Conservation (phyloP, 345 rosid species). For the Alliaria petiolata region DNA sequence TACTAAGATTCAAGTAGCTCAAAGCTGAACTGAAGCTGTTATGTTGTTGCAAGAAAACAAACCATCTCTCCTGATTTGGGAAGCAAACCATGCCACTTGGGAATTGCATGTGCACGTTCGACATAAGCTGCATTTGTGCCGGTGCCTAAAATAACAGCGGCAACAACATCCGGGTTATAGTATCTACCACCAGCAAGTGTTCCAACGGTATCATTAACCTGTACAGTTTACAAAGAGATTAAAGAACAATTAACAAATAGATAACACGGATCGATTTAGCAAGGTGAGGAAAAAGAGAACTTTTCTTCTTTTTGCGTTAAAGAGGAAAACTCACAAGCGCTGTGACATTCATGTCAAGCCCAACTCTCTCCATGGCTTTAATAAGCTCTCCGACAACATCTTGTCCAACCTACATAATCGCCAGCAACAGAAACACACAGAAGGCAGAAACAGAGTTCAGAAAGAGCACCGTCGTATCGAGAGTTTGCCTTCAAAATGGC, state of each 20-base stretch:
- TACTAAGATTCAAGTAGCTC: background rate
- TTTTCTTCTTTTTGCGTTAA: no score
- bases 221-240: no score
- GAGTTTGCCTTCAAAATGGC: no score
- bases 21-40: background rate
- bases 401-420: slow-evolving; percentile 59
- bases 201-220: slow-evolving; percentile 96
- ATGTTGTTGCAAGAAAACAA: slow-evolving; percentile 16
- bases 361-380: slow-evolving; percentile 75
- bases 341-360: slow-evolving; percentile 80
- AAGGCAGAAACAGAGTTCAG: no score
- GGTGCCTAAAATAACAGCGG: slow-evolving; percentile 91
- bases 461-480: background rate
- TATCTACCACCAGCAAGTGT: slow-evolving; percentile 94
- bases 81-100: slow-evolving; percentile 84
- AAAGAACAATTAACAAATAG: background rate
- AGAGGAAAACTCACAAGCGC: slow-evolving; percentile 62
- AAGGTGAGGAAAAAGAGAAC: background rate
- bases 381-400: slow-evolving; percentile 86
- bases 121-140: slow-evolving; percentile 98
- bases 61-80: slow-evolving; percentile 96
- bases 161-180: slow-evolving; percentile 67
- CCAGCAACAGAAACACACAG: no score
- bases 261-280: no score
- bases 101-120: slow-evolving; percentile 86